Evolutionary conservation across 2,329 filamentous ascomycete species (phyloP), one percentile per base, ranked within the genome.

Genomic region (Ilyonectria mors-panacis): DNA sequence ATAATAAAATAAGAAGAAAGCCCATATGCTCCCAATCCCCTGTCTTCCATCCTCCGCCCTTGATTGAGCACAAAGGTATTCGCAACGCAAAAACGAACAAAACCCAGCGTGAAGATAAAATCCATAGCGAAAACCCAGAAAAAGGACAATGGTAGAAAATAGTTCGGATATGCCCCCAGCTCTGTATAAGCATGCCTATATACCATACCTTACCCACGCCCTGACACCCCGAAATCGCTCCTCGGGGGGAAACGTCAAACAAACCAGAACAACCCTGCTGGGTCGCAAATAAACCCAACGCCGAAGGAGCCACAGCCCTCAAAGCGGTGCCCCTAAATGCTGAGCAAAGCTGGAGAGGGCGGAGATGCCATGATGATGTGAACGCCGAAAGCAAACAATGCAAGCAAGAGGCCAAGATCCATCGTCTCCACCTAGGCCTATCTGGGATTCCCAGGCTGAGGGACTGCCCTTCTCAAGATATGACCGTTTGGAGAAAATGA

Each of bases 61-160:
- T 39, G 35, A 33, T 48, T 35, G 53, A 54, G 37, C 44, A 58
- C 66, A 55, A 48, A 75, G 70, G 73, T 73, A 76, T 75, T 42
- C 74, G 68, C 68, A 69, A 73, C 54, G 67, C 66, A 65, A 72
- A 74, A 73, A 64, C 59, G 69, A 66, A 66, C 66, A 65, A 70
- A 65, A 58, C 50, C 59, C 42, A 67, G 53, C 66, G 70, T 54
- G 61, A 63, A 42, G 15, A 26, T 65, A 61, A 57, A 70, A 68
- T 63, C 42, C 72, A 70, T 50, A 59, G 21, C 59, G 26, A 67
- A 62, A 68, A 66, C 65, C 69, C 65, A 59, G 61, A 65, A 68
- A 62, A 70, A 67, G 26, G 33, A 48, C 33, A 60, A 44, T 37
- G 51, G 33, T 15, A 56, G 60, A 60, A 63, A 59, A 64, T 21